Evolutionary conservation across 2,329 filamentous ascomycete species (phyloP).

Genomic region (Fusarium acutatum): DNA sequence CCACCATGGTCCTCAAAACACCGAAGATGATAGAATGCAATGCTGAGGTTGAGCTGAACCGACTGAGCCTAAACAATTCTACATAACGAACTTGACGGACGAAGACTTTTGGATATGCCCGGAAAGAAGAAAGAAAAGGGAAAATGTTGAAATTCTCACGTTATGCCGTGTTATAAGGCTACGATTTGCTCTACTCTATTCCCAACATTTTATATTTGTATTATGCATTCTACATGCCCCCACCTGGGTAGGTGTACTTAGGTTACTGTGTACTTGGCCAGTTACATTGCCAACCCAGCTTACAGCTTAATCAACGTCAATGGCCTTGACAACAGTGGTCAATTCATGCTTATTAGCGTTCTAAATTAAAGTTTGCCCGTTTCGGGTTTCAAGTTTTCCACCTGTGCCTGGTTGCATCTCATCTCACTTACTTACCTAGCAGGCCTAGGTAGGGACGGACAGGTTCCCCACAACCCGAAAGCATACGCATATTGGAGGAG

Average conservation of each 20-base stretch:
- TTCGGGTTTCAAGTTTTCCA: neutral
- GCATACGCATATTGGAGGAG: neutral
- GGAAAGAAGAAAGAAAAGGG: neutral
- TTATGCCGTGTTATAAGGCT: neutral
- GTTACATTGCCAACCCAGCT: neutral
- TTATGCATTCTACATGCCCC: neutral
- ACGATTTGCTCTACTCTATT: neutral
- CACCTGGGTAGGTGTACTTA: neutral
- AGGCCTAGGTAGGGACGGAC: neutral
- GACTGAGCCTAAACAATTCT: neutral
- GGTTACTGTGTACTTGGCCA: neutral
- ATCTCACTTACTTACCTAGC: neutral
- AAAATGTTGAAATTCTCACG: neutral
- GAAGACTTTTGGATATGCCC: neutral
- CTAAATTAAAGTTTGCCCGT: neutral
- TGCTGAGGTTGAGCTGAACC: neutral
- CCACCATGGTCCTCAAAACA: neutral
- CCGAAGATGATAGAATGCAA: neutral
- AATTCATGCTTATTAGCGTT: neutral
- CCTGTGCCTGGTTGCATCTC: neutral
- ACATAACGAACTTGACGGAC: neutral
- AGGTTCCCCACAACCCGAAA: neutral
- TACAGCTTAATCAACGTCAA: neutral
- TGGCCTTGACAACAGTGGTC: neutral
- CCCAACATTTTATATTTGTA: constrained; percentile 6